Conservation (phyloP, 176 grass and related monocot species). For the Oryza officinalis region DNA sequence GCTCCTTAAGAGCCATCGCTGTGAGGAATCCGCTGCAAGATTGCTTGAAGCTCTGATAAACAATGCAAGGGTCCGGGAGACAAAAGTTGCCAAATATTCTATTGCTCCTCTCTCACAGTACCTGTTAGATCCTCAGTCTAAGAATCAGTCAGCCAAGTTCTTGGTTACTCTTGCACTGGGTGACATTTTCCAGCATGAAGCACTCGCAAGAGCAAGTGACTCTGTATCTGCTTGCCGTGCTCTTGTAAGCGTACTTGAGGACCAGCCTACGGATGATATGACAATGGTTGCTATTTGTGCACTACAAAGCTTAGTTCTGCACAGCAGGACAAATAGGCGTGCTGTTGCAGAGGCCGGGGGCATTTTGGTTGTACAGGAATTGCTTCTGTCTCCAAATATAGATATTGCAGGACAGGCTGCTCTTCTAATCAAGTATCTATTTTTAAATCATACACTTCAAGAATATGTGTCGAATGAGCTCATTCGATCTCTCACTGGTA, state of each 20-base stretch:
- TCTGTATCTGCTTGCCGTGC: conserved; percentile 82
- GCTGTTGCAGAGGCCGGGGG: conserved; percentile 90
- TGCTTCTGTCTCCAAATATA: conserved; percentile 75
- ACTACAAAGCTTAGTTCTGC: conserved; percentile 91
- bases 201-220: conserved; percentile 85
- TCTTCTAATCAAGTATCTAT: conserved; percentile 85
- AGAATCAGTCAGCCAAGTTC: conserved; percentile 86
- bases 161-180: conserved; percentile 87
- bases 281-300: conserved; percentile 95
- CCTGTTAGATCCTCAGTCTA: conserved; percentile 84
- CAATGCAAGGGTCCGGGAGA: conserved; percentile 85
- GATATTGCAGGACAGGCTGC: conserved; percentile 89
- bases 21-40: conserved; percentile 84
- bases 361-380: conserved; percentile 89
- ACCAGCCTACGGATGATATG: conserved; percentile 94
- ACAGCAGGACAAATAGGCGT: conserved; percentile 96
- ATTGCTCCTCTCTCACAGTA: conserved; percentile 89
- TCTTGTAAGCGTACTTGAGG: conserved; percentile 86
- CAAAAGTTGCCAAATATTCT: conserved; percentile 83
- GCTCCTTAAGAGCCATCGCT: conserved; percentile 81
- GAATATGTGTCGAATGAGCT: conserved; percentile 98
- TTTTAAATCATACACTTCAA: conserved; percentile 98
- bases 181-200: conserved; percentile 96
- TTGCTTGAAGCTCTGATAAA: conserved; percentile 96
- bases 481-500: conserved; percentile 93